Evolutionary conservation across 257 asterid genomes (phyloP).

Genomic region (Nicotiana knightiana): DNA sequence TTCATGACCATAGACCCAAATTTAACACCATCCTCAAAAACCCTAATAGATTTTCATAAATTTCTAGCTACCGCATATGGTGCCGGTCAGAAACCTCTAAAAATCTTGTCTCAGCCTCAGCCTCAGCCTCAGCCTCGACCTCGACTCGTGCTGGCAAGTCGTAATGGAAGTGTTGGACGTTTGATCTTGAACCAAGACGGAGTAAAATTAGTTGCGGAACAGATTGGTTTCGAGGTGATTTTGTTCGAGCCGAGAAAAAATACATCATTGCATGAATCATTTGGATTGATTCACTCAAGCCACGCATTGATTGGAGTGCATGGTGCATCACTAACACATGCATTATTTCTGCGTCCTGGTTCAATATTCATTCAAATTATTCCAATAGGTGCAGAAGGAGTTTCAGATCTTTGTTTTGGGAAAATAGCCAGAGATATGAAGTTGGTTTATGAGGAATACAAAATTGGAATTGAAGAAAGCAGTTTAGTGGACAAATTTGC

Average conservation of each 20-base stretch:
- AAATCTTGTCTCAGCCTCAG: neutral
- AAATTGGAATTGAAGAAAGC: constrained; percentile 10
- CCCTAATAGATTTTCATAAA: constrained; percentile 6
- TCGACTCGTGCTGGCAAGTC: neutral
- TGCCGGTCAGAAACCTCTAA: too few species aligned
- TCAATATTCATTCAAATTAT: constrained; percentile 12
- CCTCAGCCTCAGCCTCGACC: neutral
- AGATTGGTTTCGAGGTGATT: constrained; percentile 4
- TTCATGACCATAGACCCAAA: constrained; percentile 14
- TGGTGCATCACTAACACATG: constrained; percentile 18
- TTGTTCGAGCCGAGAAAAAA: neutral
- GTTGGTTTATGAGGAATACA: constrained; percentile 8
- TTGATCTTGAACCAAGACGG: neutral
- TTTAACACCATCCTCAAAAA: constrained; percentile 7
- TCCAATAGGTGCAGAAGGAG: constrained; percentile 10
- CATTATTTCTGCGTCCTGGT: constrained; percentile 4
- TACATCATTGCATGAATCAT: constrained; percentile 1
- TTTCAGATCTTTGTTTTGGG: constrained; percentile 3
- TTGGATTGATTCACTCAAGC: constrained; percentile 9
- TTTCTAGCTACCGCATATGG: constrained; percentile 10
- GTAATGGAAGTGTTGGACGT: neutral
- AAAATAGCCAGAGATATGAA: neutral
- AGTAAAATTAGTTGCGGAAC: neutral
- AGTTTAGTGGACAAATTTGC: constrained; percentile 1
- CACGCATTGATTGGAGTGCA: constrained; percentile 17